Evolutionary conservation across 768 basidiomycete genomes (phyloP).

Genomic region (Coprinopsis marcescibilis): DNA sequence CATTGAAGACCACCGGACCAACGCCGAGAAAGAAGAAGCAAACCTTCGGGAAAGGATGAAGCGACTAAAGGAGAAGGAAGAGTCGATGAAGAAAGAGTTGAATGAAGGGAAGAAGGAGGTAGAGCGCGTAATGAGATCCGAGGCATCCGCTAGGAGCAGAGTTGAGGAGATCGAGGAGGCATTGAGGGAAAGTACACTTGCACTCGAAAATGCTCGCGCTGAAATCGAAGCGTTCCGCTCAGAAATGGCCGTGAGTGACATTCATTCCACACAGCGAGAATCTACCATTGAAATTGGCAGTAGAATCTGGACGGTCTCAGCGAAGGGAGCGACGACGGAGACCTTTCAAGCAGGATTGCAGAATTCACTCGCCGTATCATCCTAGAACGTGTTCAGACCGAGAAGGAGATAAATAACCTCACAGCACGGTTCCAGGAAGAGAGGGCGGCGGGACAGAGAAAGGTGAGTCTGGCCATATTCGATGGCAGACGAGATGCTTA

Average conservation of each 20-base stretch:
- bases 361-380: slow-evolving; percentile 9
- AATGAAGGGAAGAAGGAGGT: slow-evolving; percentile 58
- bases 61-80: slow-evolving; percentile 69
- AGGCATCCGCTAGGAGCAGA: slow-evolving; percentile 54
- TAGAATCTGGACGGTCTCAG: slow-evolving; percentile 67
- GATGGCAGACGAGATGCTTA: no score
- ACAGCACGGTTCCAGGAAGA: neutral
- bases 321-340: slow-evolving; percentile 32
- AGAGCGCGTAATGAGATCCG: slow-evolving; percentile 57
- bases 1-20: slow-evolving; percentile 68
- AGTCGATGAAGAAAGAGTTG: slow-evolving; percentile 65
- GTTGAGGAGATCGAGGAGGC: slow-evolving; percentile 89
- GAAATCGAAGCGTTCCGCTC: slow-evolving; percentile 78
- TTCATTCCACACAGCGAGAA: neutral
- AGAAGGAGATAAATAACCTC: slow-evolving; percentile 6
- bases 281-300: slow-evolving; percentile 1
- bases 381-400: slow-evolving; percentile 7
- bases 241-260: slow-evolving; percentile 63
- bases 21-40: slow-evolving; percentile 71
- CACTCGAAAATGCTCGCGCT: slow-evolving; percentile 83
- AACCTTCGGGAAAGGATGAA: slow-evolving; percentile 56
- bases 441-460: no score
- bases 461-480: no score
- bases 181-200: slow-evolving; percentile 76
- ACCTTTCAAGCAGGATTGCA: slow-evolving; percentile 24